phyloP scores from a whole-genome alignment of 163 green algal genomes.

The Picocystis sp. region DNA sequence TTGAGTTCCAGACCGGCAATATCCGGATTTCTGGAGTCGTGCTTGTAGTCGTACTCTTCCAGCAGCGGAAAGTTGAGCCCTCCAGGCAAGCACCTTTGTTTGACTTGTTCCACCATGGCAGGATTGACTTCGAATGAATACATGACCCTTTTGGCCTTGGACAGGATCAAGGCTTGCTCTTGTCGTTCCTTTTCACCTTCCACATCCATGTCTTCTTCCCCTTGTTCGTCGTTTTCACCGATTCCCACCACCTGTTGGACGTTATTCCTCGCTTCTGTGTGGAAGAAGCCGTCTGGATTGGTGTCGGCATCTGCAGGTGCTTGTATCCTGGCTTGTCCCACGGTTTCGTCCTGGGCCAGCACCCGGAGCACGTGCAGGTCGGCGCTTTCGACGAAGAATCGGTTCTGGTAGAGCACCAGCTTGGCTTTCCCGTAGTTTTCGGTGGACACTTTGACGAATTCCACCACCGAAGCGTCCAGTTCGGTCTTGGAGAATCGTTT shows the following conservation, averaged over 20 bases:
- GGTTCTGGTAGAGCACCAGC: conserved; percentile 89
- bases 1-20: conserved; percentile 48
- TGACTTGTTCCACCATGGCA: conserved; percentile 78
- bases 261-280: background rate
- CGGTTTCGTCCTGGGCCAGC: too few relatives aligned
- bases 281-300: conserved; percentile 1
- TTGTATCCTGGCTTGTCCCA: too few relatives aligned
- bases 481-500: conserved; percentile 58
- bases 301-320: background rate
- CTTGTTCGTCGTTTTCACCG: conserved; percentile 8
- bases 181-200: conserved; percentile 18
- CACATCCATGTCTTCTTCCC: conserved; percentile 14
- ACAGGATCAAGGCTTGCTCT: background rate
- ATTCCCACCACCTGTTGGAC: background rate
- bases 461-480: conserved; percentile 49
- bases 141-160: conserved; percentile 19
- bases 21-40: conserved; percentile 62
- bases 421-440: conserved; percentile 97
- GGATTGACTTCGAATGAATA: conserved; percentile 73
- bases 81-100: conserved; percentile 76
- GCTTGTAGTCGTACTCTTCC: conserved; percentile 96
- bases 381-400: conserved; percentile 82
- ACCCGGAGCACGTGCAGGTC: conserved; percentile 27
- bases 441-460: conserved; percentile 73
- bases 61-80: conserved; percentile 90